Evolutionary conservation across 345 rosid genomes (phyloP), one percentile per base, ranked within the genome.

Genomic region (Camelina sativa): DNA sequence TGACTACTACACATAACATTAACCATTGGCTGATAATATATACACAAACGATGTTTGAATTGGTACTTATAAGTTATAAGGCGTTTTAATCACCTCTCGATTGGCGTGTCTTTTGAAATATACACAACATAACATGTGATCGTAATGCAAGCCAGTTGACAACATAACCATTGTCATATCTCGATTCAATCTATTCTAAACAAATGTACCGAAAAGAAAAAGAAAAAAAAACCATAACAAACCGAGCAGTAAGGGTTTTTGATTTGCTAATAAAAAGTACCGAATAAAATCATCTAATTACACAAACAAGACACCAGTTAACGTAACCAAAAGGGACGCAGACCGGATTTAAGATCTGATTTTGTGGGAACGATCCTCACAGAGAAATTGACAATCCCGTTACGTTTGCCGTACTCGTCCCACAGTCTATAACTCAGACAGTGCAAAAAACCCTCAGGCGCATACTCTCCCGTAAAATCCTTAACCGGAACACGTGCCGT

Each of bases 401-500:
- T 73, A 40, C 65, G 34, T 11, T 51, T 50, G 1, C 65, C 65
- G 9, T 1, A n/a, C 0, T 46, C 71, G 15, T 73, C 71, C 77
- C 71, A 55, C 65, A 65, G 65, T 8, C 77, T 44, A 57, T 73
- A 73, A 73, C 77, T 73, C 9, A 73, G 8, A 22, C 71, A 73
- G 12, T 73, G 77, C 77, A 73, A 11, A 9, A 65, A 73, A 0
- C 77, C 77, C n/a, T 55, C 77, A 4, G 71, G 71, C 3, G 77
- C 77, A 65, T 73, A 73, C 22, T 16, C 77, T 64, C 77, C 77
- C 19, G 57, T 73, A n/a, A 73, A 73, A 9, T 15, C 77, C 57
- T 73, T 73, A 4, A 73, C 16, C 1, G 77, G 77, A 4, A 73
- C 77, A 55, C 77, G 77, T 64, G 77, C 71, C 57, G 71, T 64